Evolutionary conservation across 148 eudicot species (phyloP).

Genomic region (Hydrangea macrophylla): DNA sequence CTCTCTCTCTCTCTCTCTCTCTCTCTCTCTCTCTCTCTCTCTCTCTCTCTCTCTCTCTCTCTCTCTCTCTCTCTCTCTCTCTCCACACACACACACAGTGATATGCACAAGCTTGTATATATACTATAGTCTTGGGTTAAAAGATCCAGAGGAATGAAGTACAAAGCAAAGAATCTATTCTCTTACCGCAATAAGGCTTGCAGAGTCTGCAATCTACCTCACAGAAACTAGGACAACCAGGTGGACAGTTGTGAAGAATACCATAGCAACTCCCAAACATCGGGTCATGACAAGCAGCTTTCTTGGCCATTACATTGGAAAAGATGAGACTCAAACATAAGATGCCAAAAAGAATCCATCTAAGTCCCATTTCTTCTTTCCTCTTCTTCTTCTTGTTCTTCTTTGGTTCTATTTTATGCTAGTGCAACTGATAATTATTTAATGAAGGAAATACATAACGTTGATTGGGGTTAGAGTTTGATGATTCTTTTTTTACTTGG

Average conservation of each 20-base stretch:
- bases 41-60: no score
- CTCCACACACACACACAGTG: neutral
- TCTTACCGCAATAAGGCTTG: constrained; percentile 21
- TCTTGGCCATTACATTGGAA: constrained; percentile 1
- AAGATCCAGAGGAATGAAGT: neutral
- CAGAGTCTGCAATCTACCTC: constrained; percentile 21
- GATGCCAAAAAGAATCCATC: constrained; percentile 7
- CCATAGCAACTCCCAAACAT: constrained; percentile 15
- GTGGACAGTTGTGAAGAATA: constrained; percentile 11
- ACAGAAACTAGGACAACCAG: constrained; percentile 13
- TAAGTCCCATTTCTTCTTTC: constrained; percentile 5
- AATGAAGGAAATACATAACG: neutral
- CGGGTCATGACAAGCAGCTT: constrained; percentile 22
- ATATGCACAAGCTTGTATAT: neutral
- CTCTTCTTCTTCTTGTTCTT: neutral
- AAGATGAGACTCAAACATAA: constrained; percentile 4
- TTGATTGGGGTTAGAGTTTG: neutral
- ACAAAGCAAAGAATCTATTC: neutral
- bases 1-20: no score
- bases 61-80: no score
- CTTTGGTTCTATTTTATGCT: neutral
- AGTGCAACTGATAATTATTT: neutral
- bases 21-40: no score
- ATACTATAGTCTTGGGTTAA: no score
- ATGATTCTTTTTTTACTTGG: neutral